Evolutionary conservation across 495 filamentous ascomycete species (phyloP).

Genomic region (Penicillium arizonense): DNA sequence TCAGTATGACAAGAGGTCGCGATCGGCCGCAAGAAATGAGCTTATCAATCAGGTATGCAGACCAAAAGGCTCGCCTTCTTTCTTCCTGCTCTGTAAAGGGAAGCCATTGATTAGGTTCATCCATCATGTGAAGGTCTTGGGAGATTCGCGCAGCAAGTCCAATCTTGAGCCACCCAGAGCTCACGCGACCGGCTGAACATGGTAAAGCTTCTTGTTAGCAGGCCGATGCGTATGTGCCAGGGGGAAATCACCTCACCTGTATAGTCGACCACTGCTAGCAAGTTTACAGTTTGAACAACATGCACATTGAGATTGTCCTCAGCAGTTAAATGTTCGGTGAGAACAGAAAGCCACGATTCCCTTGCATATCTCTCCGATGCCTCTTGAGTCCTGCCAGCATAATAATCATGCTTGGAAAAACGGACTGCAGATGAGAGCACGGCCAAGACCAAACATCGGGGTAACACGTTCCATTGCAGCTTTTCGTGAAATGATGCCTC

Average conservation of each 20-base stretch:
- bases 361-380: constrained; percentile 22
- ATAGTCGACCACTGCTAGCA: constrained; percentile 26
- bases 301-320: constrained; percentile 22
- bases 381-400: constrained; percentile 9
- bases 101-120: constrained; percentile 19
- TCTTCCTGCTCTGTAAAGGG: constrained; percentile 29
- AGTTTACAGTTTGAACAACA: constrained; percentile 28
- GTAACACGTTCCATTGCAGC: constrained; percentile 10
- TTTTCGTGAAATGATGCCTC: constrained; percentile 23
- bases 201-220: not conserved
- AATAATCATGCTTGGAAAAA: constrained; percentile 25
- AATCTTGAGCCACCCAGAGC: constrained; percentile 31
- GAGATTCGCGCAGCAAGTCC: constrained; percentile 30
- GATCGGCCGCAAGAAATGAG: constrained; percentile 29
- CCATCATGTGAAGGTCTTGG: constrained; percentile 29
- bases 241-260: constrained; percentile 15
- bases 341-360: constrained; percentile 28
- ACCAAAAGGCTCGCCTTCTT: constrained; percentile 31
- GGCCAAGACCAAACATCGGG: constrained; percentile 22
- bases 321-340: constrained; percentile 24
- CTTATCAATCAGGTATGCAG: constrained; percentile 29
- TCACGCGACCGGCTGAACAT: constrained; percentile 21
- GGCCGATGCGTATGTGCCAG: not conserved
- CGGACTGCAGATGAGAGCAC: constrained; percentile 26
- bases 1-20: constrained; percentile 24